Conservation (phyloP, 495 filamentous ascomycete genomes). For the Xylaria grammica region DNA sequence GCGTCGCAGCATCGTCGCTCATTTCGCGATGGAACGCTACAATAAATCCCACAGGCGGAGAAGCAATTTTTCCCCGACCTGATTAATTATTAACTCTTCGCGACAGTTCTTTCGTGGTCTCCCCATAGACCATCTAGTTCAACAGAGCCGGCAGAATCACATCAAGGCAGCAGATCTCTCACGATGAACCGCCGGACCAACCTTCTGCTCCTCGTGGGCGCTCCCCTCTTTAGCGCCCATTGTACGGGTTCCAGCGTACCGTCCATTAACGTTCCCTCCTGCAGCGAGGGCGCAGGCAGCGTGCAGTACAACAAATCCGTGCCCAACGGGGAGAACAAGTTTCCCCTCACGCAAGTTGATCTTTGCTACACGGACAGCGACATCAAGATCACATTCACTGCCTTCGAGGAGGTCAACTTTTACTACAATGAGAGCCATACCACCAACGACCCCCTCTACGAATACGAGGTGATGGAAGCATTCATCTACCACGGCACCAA, state of each 20-base stretch:
- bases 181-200: slow-evolving; percentile 15
- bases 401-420: slow-evolving; percentile 38
- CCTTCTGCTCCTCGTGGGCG: slow-evolving; percentile 18
- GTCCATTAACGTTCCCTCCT: slow-evolving; percentile 32
- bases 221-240: slow-evolving; percentile 10
- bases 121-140: background rate
- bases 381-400: slow-evolving; percentile 38
- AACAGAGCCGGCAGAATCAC: background rate
- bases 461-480: slow-evolving; percentile 44
- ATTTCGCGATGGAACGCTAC: slow-evolving; percentile 1
- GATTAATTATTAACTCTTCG: background rate
- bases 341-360: slow-evolving; percentile 39
- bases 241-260: slow-evolving; percentile 20
- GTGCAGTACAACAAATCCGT: slow-evolving; percentile 37
- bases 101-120: background rate
- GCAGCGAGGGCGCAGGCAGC: slow-evolving; percentile 32
- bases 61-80: background rate
- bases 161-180: background rate
- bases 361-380: slow-evolving; percentile 39
- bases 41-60: slow-evolving; percentile 2
- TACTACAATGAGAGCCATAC: slow-evolving; percentile 38
- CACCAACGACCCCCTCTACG: slow-evolving; percentile 40
- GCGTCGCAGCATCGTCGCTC: slow-evolving; percentile 11
- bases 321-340: slow-evolving; percentile 27
- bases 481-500: slow-evolving; percentile 41